Conservation (phyloP, 305 asterid genomes). For the Galium porrigens region DNA sequence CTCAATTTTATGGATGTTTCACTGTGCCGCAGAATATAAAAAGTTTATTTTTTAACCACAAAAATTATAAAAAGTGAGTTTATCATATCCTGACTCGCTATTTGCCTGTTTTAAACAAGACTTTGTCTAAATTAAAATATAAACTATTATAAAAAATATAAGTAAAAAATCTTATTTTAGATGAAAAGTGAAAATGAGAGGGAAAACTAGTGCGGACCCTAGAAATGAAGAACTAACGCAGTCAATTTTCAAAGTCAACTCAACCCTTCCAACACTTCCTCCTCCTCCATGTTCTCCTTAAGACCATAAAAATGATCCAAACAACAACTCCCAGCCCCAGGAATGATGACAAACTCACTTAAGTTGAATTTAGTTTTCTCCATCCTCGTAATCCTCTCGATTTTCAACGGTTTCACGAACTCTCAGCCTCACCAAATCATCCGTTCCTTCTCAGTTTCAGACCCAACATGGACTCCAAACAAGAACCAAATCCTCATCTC, state of each 20-base stretch:
- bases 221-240: background rate
- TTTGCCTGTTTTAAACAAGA: too few relatives aligned
- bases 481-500: conserved; percentile 47
- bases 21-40: too few relatives aligned
- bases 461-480: conserved; percentile 48
- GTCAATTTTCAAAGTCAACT: conserved; percentile 4
- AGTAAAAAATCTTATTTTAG: too few relatives aligned
- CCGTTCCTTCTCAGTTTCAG: conserved; percentile 30
- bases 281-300: background rate
- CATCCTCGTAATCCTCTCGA: conserved; percentile 21
- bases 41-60: too few relatives aligned
- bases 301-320: background rate
- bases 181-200: too few relatives aligned
- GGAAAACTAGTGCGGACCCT: background rate
- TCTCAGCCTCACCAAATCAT: conserved; percentile 28
- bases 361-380: conserved; percentile 17
- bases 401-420: conserved; percentile 16
- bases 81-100: too few relatives aligned
- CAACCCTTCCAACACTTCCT: conserved; percentile 5
- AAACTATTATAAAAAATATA: too few relatives aligned
- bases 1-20: too few relatives aligned
- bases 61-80: too few relatives aligned
- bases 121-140: too few relatives aligned
- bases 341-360: background rate
- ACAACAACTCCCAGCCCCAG: background rate